Conservation (phyloP, 2,329 filamentous ascomycete species). For the Epichloe hybrida region DNA sequence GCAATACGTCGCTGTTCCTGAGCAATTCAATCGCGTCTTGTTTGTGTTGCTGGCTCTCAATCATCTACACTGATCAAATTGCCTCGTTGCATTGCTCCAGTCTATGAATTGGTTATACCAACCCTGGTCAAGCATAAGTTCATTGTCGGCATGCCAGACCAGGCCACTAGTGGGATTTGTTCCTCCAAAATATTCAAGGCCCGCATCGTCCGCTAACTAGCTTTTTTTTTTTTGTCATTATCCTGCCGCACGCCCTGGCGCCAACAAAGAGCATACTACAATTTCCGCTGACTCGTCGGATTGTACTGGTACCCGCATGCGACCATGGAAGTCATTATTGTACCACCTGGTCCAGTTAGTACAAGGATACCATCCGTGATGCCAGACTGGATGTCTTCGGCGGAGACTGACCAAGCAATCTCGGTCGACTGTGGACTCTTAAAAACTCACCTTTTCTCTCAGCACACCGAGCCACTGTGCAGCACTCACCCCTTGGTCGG, state of each 20-base stretch:
- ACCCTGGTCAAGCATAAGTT: too few species aligned
- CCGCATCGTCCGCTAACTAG: background rate
- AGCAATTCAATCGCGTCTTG: too few species aligned
- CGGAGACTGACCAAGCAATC: background rate
- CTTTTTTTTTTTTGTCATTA: background rate
- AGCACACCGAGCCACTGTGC: slow-evolving; percentile 86
- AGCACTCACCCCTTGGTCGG: slow-evolving; percentile 85
- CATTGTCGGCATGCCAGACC: too few species aligned
- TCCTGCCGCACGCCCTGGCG: background rate
- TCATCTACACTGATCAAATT: too few species aligned
- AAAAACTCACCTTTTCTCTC: slow-evolving; percentile 69
- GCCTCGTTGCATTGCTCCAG: too few species aligned
- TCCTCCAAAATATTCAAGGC: too few species aligned
- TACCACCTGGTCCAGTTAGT: slow-evolving; percentile 1
- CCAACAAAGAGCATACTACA: background rate
- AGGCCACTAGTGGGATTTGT: too few species aligned
- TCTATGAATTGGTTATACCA: too few species aligned
- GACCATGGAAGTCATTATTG: background rate
- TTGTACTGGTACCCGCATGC: background rate
- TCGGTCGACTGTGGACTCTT: background rate
- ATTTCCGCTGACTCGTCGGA: background rate
- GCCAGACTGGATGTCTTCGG: background rate
- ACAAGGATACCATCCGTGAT: background rate
- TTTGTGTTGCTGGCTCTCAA: too few species aligned
- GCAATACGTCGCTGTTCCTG: too few species aligned